Conservation (phyloP, 441 rosid genomes). For the Syzygium malaccense region DNA sequence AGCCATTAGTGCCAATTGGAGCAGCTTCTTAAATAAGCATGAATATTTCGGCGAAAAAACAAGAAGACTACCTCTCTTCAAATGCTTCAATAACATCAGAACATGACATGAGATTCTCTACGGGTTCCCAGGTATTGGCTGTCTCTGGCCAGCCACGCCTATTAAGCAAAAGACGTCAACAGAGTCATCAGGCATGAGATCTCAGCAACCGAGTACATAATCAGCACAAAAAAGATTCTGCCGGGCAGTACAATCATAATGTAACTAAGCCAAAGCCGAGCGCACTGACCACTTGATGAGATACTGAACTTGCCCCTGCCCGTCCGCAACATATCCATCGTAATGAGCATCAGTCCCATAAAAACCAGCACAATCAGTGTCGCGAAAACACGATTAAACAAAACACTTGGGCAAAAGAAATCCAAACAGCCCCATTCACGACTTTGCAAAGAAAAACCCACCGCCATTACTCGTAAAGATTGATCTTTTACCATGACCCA, state of each 20-base stretch:
- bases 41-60: not conserved
- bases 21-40: not conserved
- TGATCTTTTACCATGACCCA: not conserved
- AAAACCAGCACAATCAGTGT: not conserved
- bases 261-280: not conserved
- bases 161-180: conserved; percentile 9
- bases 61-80: conserved; percentile 62
- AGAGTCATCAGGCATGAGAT: conserved; percentile 10
- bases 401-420: not conserved
- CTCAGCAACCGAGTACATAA: not conserved
- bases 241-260: not conserved
- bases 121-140: conserved; percentile 98
- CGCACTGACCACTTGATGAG: conserved; percentile 86
- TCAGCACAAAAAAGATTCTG: not conserved
- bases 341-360: conserved; percentile 6
- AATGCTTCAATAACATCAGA: conserved; percentile 90
- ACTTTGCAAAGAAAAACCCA: not conserved
- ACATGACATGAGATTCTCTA: conserved; percentile 86
- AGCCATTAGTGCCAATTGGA: not conserved
- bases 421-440: not conserved
- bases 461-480: not conserved
- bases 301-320: conserved; percentile 92
- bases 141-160: conserved; percentile 99
- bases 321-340: not conserved
- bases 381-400: not conserved